Conservation (phyloP, 164 flowering plant species). For the Umbellularia californica region DNA sequence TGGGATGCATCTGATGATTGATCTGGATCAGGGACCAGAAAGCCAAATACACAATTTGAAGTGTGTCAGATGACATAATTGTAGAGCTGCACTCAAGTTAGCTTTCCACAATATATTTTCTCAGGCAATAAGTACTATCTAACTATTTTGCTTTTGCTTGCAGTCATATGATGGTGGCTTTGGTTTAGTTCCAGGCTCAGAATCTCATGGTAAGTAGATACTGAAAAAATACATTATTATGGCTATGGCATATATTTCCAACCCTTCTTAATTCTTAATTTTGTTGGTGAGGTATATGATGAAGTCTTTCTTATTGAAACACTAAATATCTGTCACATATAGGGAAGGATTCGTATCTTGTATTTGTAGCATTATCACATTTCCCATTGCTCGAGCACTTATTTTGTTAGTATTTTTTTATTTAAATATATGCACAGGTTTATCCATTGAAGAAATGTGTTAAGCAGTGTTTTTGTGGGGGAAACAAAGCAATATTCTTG, state of each 20-base stretch:
- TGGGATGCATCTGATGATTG: neutral
- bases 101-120: neutral
- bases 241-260: neutral
- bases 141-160: constrained; percentile 4
- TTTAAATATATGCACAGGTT: neutral
- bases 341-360: neutral
- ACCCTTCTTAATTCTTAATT: too few relatives aligned
- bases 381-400: neutral
- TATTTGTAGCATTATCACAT: neutral
- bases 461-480: neutral
- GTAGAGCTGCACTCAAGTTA: neutral
- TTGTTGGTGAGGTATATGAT: too few relatives aligned
- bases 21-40: neutral
- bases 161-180: constrained; percentile 99
- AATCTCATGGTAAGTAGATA: constrained; percentile 89
- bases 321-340: neutral
- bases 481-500: neutral
- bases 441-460: neutral
- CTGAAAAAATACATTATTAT: constrained; percentile 3
- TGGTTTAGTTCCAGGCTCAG: constrained; percentile 86
- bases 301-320: neutral
- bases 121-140: neutral
- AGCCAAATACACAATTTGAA: neutral
- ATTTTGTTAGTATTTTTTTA: too few relatives aligned
- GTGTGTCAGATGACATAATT: neutral